Evolutionary conservation across 1,284 basidiomycete species (phyloP).

Genomic region (Cutaneotrichosporon sp.): DNA sequence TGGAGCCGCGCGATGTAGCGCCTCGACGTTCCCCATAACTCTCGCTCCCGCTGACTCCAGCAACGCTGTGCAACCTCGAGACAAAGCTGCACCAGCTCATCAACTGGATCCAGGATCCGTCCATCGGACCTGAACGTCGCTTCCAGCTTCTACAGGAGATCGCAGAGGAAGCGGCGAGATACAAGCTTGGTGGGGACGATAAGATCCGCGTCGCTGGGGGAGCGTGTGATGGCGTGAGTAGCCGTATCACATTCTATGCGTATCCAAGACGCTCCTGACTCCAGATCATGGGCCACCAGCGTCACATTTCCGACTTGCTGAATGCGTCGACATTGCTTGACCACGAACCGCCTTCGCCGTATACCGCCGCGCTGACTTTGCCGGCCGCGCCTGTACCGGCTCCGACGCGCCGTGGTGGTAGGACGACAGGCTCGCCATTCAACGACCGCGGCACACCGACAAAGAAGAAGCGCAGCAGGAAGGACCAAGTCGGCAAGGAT

Average conservation of each 20-base stretch:
- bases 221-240: slow-evolving; percentile 73
- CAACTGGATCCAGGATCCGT: slow-evolving; percentile 64
- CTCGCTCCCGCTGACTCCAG: slow-evolving; percentile 26
- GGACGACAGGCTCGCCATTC: slow-evolving; percentile 43
- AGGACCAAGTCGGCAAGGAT: slow-evolving; percentile 23
- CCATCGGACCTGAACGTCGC: slow-evolving; percentile 66
- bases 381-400: slow-evolving; percentile 56
- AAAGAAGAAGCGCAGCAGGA: slow-evolving; percentile 39
- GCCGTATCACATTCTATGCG: too few relatives aligned
- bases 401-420: slow-evolving; percentile 30
- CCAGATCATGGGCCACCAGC: slow-evolving; percentile 63
- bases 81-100: slow-evolving; percentile 69
- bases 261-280: not conserved
- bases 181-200: slow-evolving; percentile 95
- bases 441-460: slow-evolving; percentile 32
- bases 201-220: slow-evolving; percentile 95
- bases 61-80: slow-evolving; percentile 73
- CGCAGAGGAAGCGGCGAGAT: slow-evolving; percentile 83
- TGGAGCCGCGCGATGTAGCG: too few relatives aligned
- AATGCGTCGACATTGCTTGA: slow-evolving; percentile 50
- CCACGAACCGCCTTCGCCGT: slow-evolving; percentile 48
- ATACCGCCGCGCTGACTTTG: slow-evolving; percentile 61
- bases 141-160: slow-evolving; percentile 85
- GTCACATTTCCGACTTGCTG: slow-evolving; percentile 56
- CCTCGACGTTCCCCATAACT: too few relatives aligned